Conservation (phyloP, 768 basidiomycete species). For the Mycena galopus region DNA sequence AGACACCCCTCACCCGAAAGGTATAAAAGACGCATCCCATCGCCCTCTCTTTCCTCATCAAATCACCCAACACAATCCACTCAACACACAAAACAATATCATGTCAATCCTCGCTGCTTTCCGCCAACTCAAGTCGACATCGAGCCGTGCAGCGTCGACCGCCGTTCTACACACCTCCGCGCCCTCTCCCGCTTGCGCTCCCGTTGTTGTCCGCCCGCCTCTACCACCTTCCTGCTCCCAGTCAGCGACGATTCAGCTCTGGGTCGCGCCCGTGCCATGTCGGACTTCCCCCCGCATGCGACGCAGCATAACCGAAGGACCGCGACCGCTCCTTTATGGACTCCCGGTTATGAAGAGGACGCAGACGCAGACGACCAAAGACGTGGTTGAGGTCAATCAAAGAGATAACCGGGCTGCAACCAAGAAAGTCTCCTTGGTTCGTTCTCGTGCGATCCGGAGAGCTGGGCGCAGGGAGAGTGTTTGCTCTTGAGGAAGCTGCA, state of each 20-base stretch:
- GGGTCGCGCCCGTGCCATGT: neutral
- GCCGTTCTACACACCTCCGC: neutral
- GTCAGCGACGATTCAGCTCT: neutral
- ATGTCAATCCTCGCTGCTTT: neutral
- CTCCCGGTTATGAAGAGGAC: neutral
- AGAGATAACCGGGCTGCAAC: neutral
- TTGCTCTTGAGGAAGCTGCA: neutral
- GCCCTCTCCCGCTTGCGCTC: neutral
- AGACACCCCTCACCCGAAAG: neutral
- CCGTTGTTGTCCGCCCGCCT: neutral
- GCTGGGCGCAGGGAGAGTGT: neutral
- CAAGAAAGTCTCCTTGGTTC: conserved; percentile 11
- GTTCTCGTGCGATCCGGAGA: conserved; percentile 18
- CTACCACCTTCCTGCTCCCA: neutral
- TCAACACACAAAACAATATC: neutral
- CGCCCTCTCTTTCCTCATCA: neutral
- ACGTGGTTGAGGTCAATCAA: neutral
- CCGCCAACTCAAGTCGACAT: neutral
- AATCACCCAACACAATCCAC: neutral
- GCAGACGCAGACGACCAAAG: neutral
- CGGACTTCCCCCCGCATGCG: neutral
- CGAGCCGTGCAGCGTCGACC: neutral
- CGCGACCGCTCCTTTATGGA: neutral
- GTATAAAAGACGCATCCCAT: neutral
- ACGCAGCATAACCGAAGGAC: neutral